Conservation (phyloP, 805 yeast species). For the Starmerella vaccinii region DNA sequence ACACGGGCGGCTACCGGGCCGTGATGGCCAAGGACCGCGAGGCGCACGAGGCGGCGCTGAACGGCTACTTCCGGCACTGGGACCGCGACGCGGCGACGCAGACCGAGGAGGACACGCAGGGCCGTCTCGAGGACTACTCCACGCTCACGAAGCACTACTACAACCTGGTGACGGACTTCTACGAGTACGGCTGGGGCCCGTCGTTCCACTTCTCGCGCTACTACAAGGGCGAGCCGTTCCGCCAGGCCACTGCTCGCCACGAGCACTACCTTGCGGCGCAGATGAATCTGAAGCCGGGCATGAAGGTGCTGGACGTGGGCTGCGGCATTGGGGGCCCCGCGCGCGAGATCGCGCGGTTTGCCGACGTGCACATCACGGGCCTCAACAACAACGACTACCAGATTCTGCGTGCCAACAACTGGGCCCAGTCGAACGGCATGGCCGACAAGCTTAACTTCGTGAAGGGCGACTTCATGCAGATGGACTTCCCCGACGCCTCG, state of each 20-base stretch:
- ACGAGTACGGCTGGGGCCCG: constrained; percentile 99
- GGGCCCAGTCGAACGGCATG: constrained; percentile 56
- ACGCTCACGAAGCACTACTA: constrained; percentile 89
- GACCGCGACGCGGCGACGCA: constrained; percentile 57
- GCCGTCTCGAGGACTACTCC: constrained; percentile 74
- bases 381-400: constrained; percentile 93
- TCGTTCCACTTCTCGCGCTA: constrained; percentile 95
- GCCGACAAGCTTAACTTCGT: constrained; percentile 70
- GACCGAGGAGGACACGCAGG: constrained; percentile 48
- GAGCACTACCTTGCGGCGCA: constrained; percentile 88
- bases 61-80: constrained; percentile 94
- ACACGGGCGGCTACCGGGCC: constrained; percentile 64
- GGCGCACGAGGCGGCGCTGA: constrained; percentile 74
- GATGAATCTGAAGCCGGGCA: constrained; percentile 66
- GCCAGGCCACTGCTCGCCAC: constrained; percentile 87
- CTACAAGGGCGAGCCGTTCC: constrained; percentile 85
- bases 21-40: constrained; percentile 63
- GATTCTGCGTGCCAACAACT: constrained; percentile 78
- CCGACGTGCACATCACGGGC: constrained; percentile 78
- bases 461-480: constrained; percentile 98
- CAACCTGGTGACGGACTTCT: constrained; percentile 93
- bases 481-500: constrained; percentile 83
- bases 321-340: constrained; percentile 99
- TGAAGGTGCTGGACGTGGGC: constrained; percentile 92
- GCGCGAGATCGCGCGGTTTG: constrained; percentile 85